Percentiles rank a stretch among this genome's conserved stretches.
Conservation (phyloP, 352 stramenopile genomes). For the Thraustochytrium striatum region DNA sequence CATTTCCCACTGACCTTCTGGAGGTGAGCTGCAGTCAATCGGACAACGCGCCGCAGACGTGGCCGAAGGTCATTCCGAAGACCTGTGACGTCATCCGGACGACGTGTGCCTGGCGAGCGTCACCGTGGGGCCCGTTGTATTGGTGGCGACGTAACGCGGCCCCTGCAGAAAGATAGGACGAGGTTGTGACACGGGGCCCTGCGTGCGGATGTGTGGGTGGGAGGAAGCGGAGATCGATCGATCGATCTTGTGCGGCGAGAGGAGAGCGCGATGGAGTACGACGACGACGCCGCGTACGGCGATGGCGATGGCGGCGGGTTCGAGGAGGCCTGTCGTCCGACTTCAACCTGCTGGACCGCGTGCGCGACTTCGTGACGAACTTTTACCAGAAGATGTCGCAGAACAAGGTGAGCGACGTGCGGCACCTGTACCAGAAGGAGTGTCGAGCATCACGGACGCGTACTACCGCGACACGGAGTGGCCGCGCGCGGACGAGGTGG, state of each 20-base stretch:
- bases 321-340: conserved; percentile 35
- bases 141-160: too few relatives aligned
- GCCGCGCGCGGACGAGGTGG: conserved; percentile 76
- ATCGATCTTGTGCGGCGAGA: not conserved
- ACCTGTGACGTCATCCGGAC: too few relatives aligned
- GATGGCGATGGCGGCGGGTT: not conserved
- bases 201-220: not conserved
- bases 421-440: conserved; percentile 43
- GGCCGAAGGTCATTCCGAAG: too few relatives aligned
- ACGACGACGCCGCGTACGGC: conserved; percentile 7
- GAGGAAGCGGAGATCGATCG: not conserved
- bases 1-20: too few relatives aligned
- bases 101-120: too few relatives aligned
- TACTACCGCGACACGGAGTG: conserved; percentile 91
- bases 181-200: too few relatives aligned
- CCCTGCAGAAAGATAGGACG: too few relatives aligned
- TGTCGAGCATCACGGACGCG: conserved; percentile 49
- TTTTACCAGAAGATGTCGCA: conserved; percentile 61
- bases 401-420: conserved; percentile 58
- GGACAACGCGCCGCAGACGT: too few relatives aligned
- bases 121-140: too few relatives aligned
- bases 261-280: not conserved
- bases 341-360: conserved; percentile 59
- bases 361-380: conserved; percentile 23
- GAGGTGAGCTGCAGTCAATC: too few relatives aligned